Conservation (phyloP, 2,329 filamentous ascomycete species). For the Nectriaceae sp. region DNA sequence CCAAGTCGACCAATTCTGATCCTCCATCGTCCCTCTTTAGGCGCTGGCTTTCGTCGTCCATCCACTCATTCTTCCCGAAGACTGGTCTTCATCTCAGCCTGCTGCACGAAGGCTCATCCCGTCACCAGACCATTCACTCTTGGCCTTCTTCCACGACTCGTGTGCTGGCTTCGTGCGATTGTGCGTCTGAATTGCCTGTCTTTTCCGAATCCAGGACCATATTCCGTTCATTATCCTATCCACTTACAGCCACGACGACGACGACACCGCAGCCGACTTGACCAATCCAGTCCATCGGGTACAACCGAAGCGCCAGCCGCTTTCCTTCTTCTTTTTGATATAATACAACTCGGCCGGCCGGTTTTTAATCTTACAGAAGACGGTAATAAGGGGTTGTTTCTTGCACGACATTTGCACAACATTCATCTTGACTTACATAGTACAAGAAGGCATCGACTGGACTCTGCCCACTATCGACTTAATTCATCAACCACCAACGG, state of each 20-base stretch:
- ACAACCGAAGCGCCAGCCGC: neutral
- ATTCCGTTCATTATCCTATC: neutral
- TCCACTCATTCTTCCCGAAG: slow-evolving; percentile 21
- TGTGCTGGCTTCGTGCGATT: slow-evolving; percentile 2
- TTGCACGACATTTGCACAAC: too few relatives aligned
- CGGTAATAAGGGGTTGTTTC: neutral
- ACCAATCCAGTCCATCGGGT: neutral
- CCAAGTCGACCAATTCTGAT: slow-evolving; percentile 18
- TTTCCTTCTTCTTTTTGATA: neutral
- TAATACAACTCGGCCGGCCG: neutral
- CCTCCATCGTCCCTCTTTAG: slow-evolving; percentile 15
- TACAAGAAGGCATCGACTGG: too few relatives aligned
- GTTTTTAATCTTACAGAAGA: neutral
- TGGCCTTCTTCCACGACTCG: slow-evolving; percentile 13
- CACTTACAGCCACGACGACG: neutral
- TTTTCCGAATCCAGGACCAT: neutral
- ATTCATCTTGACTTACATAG: too few relatives aligned
- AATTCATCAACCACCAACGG: too few relatives aligned
- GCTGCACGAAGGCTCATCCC: slow-evolving; percentile 23
- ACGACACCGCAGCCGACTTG: too few relatives aligned
- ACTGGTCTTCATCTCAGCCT: slow-evolving; percentile 14
- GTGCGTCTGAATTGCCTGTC: neutral
- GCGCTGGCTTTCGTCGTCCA: slow-evolving; percentile 25
- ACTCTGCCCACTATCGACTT: too few relatives aligned
- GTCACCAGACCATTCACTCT: slow-evolving; percentile 28